phyloP scores from a whole-genome alignment of 2,329 filamentous ascomycete genomes.

The Trichoderma asperellum region DNA sequence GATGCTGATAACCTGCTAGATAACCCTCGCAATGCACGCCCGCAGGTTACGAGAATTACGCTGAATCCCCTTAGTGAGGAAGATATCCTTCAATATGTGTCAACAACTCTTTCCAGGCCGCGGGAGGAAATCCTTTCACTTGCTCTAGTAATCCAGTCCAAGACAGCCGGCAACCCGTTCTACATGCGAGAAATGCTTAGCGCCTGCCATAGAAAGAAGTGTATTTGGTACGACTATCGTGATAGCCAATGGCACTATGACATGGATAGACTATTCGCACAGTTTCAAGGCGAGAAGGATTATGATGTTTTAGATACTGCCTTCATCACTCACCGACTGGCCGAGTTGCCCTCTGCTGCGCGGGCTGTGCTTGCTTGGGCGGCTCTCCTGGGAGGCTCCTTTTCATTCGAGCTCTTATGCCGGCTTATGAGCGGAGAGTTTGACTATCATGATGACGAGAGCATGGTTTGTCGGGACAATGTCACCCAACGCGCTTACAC shows the following conservation, averaged over 20 bases:
- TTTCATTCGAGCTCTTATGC: constrained; percentile 81
- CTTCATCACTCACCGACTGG: constrained; percentile 78
- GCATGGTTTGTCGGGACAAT: neutral
- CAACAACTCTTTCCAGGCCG: constrained; percentile 75
- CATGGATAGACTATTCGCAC: constrained; percentile 80
- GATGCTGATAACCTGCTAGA: constrained; percentile 43
- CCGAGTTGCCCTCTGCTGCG: constrained; percentile 74
- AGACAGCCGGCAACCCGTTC: constrained; percentile 86
- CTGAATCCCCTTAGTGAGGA: constrained; percentile 75
- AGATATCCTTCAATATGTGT: constrained; percentile 81
- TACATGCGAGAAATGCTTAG: constrained; percentile 91
- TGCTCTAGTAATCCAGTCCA: constrained; percentile 84
- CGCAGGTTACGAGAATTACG: constrained; percentile 70
- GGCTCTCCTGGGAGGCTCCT: constrained; percentile 77
- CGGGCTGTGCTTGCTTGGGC: constrained; percentile 85
- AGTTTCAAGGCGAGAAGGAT: constrained; percentile 78
- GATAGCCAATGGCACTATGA: constrained; percentile 83
- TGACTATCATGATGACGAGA: constrained; percentile 52
- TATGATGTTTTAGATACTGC: constrained; percentile 80
- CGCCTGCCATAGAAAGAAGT: constrained; percentile 81
- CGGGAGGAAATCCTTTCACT: constrained; percentile 75
- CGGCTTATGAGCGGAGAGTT: constrained; percentile 77
- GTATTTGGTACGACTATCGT: constrained; percentile 89
- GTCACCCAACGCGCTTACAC: constrained; percentile 48
- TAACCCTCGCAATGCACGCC: constrained; percentile 50